phyloP scores from a whole-genome alignment of 306 rosid genomes.

The Prosopis cineraria region DNA sequence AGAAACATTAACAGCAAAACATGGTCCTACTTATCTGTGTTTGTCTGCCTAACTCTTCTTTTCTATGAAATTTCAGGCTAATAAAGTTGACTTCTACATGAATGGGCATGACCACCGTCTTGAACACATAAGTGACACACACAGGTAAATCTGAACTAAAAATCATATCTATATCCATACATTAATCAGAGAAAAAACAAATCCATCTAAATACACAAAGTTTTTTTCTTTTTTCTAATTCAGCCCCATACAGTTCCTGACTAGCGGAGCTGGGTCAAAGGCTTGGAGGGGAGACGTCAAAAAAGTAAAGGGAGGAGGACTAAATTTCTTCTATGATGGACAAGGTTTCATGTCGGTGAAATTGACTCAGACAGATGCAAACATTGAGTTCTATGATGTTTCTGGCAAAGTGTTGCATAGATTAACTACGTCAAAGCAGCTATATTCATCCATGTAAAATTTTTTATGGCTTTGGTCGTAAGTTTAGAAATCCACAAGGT shows the following conservation, averaged over 20 bases:
- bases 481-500: neutral
- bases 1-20: neutral
- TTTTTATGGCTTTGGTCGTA: neutral
- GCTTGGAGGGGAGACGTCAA: constrained; percentile 61
- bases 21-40: neutral
- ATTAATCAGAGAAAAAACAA: neutral
- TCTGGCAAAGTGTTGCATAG: constrained; percentile 46
- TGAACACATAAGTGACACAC: constrained; percentile 55
- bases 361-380: constrained; percentile 46
- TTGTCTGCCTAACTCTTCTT: constrained; percentile 6
- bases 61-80: constrained; percentile 36
- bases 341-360: constrained; percentile 65
- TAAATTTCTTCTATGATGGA: constrained; percentile 63
- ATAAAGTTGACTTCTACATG: constrained; percentile 54
- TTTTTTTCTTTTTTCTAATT: constrained; percentile 33
- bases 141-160: constrained; percentile 44
- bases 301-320: constrained; percentile 11
- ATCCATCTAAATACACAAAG: constrained; percentile 29
- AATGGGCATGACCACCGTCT: constrained; percentile 69
- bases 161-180: neutral
- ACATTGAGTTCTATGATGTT: constrained; percentile 52
- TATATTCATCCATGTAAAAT: constrained; percentile 37
- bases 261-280: constrained; percentile 68
- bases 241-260: constrained; percentile 53
- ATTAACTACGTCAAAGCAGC: constrained; percentile 38